Evolutionary conservation across 1,284 basidiomycete species (phyloP), one percentile per base, ranked within the genome.

Genomic region (Naganishia liquefaciens): DNA sequence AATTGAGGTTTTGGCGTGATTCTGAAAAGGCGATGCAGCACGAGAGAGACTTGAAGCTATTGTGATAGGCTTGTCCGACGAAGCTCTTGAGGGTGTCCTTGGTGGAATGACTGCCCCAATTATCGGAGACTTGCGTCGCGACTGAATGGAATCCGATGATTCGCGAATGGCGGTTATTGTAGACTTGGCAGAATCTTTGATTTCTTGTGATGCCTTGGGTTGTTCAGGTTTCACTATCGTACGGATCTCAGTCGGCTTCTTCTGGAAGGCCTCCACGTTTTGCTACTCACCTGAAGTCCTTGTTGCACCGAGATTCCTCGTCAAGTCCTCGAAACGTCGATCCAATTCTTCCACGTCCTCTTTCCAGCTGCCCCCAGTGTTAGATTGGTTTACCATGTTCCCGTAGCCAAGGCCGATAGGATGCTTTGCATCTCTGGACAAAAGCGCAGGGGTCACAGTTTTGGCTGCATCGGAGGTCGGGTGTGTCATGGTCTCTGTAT

Each of bases 21-120:
- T 33, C 17, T 37, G 57, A 37, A 60, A 50, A 17, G 57, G 57
- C 0, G 57, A 60, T 23, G 30, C 46, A 23, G 46, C 21, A 27
- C 57, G 30, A 11, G 54, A 21, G 2, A 50, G 27, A 17, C 23
- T 33, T n/a, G 33, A 7, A 11, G 25, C 23, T 25, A 17, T 17
- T 15, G 23, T n/a, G 23, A 10, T 21, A 27, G 10, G 46, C 27
- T 39, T 47, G 15, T 42, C 10, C 11, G 46, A 60, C 1, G 55
- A 60, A 25, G 33, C 30, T 19, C 33, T 49, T 4, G 57, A 50
- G 7, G 33, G 30, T n/a, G 51, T 53, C 37, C 21, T 53, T 21
- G 51, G 51, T 37, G n/a, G 51, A 33, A n/a, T 19, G 11, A 3
- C 5, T 28, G 50, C 19, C 30, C 17, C 33, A 11, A 9, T 21